A percentile compares a stretch with the other conserved stretches of the same genome.
phyloP scores from a whole-genome alignment of 176 grass and related monocot genomes.

The Metroxylon sagu region DNA sequence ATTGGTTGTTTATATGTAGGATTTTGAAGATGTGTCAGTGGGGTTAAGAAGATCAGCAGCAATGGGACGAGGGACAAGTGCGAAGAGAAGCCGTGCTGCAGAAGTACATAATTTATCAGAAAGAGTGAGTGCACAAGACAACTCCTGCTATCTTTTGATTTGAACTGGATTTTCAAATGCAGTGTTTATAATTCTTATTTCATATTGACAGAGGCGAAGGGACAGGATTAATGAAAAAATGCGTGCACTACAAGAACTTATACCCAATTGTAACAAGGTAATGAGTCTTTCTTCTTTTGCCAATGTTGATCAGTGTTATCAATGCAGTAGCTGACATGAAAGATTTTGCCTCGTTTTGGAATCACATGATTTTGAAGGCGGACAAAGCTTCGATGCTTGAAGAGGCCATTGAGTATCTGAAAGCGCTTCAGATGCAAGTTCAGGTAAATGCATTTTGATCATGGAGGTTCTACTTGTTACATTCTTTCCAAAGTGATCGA shows the following conservation, averaged over 20 bases:
- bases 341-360: neutral
- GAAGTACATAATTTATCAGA: slow-evolving; percentile 48
- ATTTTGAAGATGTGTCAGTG: slow-evolving; percentile 23
- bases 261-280: slow-evolving; percentile 45
- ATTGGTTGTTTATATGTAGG: slow-evolving; percentile 6
- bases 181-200: slow-evolving; percentile 3
- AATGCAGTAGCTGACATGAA: neutral
- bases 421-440: neutral
- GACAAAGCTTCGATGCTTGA: slow-evolving; percentile 4
- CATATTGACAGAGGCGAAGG: slow-evolving; percentile 26
- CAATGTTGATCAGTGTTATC: neutral
- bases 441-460: slow-evolving; percentile 15
- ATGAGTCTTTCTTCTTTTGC: neutral
- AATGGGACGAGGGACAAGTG: slow-evolving; percentile 6
- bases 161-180: neutral
- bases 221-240: slow-evolving; percentile 52
- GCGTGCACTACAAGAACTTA: slow-evolving; percentile 39
- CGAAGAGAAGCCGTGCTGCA: slow-evolving; percentile 35
- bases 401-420: neutral
- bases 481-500: too few relatives aligned
- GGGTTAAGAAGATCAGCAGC: slow-evolving; percentile 8
- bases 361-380: neutral
- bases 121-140: slow-evolving; percentile 23
- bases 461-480: neutral
- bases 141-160: neutral